phyloP scores from a whole-genome alignment of 1,139 yeast genomes.

The Casaregolazyma suthepensis region DNA sequence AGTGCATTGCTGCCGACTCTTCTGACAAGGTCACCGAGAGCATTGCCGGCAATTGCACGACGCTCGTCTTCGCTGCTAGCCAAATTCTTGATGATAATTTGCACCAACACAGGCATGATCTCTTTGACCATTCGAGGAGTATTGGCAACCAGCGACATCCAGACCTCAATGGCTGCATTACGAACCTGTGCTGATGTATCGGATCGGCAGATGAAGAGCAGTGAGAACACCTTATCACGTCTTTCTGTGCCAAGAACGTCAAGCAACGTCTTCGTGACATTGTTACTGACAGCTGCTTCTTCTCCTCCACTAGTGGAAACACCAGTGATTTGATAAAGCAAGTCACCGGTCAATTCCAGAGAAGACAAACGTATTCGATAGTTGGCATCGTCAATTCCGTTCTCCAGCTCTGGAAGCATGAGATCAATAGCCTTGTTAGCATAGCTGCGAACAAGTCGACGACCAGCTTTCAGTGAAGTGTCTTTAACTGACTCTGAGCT shows the following conservation, averaged over 20 bases:
- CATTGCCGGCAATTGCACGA: constrained; percentile 85
- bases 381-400: constrained; percentile 75
- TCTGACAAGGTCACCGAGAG: constrained; percentile 91
- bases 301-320: constrained; percentile 48
- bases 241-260: constrained; percentile 83
- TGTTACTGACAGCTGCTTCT: constrained; percentile 12
- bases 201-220: constrained; percentile 86
- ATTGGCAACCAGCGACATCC: constrained; percentile 95
- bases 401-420: constrained; percentile 87
- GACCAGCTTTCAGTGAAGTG: constrained; percentile 86
- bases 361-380: constrained; percentile 90
- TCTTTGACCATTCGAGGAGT: constrained; percentile 96
- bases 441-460: constrained; percentile 83
- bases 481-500: constrained; percentile 81
- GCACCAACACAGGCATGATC: constrained; percentile 77
- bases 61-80: constrained; percentile 76
- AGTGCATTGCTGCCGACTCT: constrained; percentile 91
- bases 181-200: constrained; percentile 87
- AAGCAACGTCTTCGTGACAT: constrained; percentile 42
- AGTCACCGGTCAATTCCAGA: constrained; percentile 94
- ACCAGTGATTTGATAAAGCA: constrained; percentile 92
- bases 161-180: constrained; percentile 86
- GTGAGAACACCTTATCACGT: constrained; percentile 77
- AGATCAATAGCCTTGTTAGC: constrained; percentile 92
- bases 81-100: constrained; percentile 70